Evolutionary conservation across 1,284 basidiomycete genomes (phyloP), one percentile per base, ranked within the genome.

Genomic region (Heterobasidion occidentale): DNA sequence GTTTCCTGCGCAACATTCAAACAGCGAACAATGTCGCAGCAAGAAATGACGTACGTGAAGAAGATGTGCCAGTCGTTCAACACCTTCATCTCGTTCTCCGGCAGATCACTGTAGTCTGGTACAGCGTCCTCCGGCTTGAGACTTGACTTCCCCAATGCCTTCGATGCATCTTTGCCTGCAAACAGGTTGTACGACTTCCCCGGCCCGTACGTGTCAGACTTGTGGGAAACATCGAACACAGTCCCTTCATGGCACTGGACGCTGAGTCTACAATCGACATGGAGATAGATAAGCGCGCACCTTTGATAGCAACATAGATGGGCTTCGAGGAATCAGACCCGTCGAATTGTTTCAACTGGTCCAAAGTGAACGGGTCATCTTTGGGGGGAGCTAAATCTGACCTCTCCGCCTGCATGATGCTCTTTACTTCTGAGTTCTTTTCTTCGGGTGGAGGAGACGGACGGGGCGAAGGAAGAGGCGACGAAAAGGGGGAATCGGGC

Each of bases 1-100:
- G 80, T 77, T 90, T 86, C 59, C 86, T 51, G 35, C 19, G 49
- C 46, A 44, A 35, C 7, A 42, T 38, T 52, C 36, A 34, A 19
- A 9, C 27, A 51, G 9, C 20, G 33, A n/a, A 47, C 17, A 6
- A 52, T 9, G 46, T 20, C 12, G 46, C 17, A 15, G 46, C 20
- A 55, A 44, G 19, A n/a, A 4, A 42, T 42, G 45, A 77, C 83
- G 69, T 74, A 87, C 75, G 73, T 66, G 69, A 88, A 89, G 73
- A 95, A 96, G 7, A 76, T 66, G 68, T 89, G 79, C 96, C 96
- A 98, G 64, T 97, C 93, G 61, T 97, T 81, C 54, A 98, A 77
- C 1, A 92, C 90, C 71, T 93, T 92, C 69, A 74, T 70, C 67
- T 97, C 91, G 61, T 81, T 81, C 60, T 84, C 86, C 54, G 81